Evolutionary conservation across 176 grass and related monocot species (phyloP).

Genomic region (Juncus inflexus): DNA sequence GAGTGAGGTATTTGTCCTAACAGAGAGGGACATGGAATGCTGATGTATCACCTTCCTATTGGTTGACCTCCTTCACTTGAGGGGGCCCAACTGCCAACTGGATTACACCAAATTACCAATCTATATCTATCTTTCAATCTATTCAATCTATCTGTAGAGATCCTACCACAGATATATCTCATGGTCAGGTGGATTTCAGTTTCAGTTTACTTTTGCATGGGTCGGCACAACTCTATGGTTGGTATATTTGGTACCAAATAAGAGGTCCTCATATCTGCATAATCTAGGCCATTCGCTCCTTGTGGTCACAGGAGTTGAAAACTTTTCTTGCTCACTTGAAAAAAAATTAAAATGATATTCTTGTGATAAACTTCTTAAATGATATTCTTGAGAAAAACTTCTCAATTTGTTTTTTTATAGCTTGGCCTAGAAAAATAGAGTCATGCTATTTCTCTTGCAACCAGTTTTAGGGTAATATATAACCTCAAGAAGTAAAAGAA

Average conservation of each 20-base stretch:
- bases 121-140: background rate
- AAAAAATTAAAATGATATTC: slow-evolving; percentile 1
- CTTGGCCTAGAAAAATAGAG: too few species aligned
- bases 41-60: slow-evolving; percentile 20
- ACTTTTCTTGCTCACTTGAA: background rate
- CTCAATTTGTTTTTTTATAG: too few species aligned
- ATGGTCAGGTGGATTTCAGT: slow-evolving; percentile 2
- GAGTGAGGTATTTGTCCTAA: background rate
- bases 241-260: background rate
- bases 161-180: background rate
- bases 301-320: background rate
- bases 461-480: too few species aligned
- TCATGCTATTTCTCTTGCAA: too few species aligned
- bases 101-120: too few species aligned
- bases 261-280: background rate
- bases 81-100: too few species aligned
- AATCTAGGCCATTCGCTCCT: background rate
- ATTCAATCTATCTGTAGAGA: background rate
- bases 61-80: slow-evolving; percentile 13
- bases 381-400: too few species aligned
- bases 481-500: too few species aligned
- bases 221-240: slow-evolving; percentile 7
- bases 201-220: background rate
- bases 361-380: background rate
- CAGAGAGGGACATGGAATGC: slow-evolving; percentile 1